Percentiles rank a stretch among this genome's conserved stretches.
Conservation (phyloP, 257 asterid genomes). For the Anisodus acutangulus region DNA sequence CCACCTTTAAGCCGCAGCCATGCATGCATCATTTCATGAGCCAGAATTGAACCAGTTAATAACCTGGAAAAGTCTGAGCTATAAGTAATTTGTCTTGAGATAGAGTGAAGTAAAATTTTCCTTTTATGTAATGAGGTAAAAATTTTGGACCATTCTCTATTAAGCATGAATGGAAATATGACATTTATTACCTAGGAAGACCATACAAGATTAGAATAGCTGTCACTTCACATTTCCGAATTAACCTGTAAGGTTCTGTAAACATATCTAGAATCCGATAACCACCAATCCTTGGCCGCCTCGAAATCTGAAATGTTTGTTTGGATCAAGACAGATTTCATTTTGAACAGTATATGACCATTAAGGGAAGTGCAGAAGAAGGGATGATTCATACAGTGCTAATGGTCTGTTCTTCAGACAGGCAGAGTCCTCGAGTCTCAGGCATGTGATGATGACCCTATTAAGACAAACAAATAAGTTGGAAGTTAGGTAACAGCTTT, state of each 20-base stretch:
- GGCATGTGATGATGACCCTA: constrained; percentile 94
- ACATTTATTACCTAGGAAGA: constrained; percentile 78
- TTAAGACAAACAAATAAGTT: background rate
- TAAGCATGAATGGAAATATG: constrained; percentile 11
- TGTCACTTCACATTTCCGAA: constrained; percentile 88
- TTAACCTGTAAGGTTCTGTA: constrained; percentile 84
- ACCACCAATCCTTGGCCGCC: constrained; percentile 89
- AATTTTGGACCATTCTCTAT: background rate
- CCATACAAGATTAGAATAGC: constrained; percentile 94
- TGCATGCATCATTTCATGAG: constrained; percentile 99
- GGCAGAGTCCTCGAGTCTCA: constrained; percentile 95
- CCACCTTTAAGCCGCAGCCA: constrained; percentile 94
- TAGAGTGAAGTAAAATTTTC: background rate
- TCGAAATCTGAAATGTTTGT: constrained; percentile 61
- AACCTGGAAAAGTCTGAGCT: constrained; percentile 48
- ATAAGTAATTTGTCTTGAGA: background rate
- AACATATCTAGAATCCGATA: constrained; percentile 83
- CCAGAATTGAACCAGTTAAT: constrained; percentile 87
- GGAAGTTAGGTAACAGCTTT: background rate
- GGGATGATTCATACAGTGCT: constrained; percentile 63
- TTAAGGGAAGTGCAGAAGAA: background rate
- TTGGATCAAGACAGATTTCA: constrained; percentile 20
- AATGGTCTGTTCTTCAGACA: constrained; percentile 92
- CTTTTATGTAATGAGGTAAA: background rate
- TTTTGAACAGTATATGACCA: background rate